phyloP scores from a whole-genome alignment of 2,329 filamentous ascomycete species.

The Leptographium lundbergii region DNA sequence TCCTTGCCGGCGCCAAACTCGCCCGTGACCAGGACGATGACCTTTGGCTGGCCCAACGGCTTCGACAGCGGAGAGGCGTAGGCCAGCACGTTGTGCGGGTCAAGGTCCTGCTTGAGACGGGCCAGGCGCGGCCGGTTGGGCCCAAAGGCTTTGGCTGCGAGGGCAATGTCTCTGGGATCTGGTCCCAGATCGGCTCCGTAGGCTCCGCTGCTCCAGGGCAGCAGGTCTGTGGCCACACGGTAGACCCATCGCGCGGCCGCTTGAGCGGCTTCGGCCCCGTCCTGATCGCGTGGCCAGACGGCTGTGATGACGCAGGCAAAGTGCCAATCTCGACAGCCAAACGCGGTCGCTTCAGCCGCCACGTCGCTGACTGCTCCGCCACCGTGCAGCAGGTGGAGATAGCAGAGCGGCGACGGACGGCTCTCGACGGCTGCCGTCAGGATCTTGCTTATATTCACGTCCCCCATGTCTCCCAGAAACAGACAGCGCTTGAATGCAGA shows the following conservation, averaged over 20 bases:
- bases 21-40: constrained; percentile 47
- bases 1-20: constrained; percentile 46
- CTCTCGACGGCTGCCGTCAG: constrained; percentile 32
- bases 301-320: constrained; percentile 53
- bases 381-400: constrained; percentile 50
- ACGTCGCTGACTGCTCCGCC: constrained; percentile 37
- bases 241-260: constrained; percentile 43
- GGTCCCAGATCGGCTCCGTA: constrained; percentile 52
- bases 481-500: constrained; percentile 53
- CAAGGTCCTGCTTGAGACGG: constrained; percentile 34
- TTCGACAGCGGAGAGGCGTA: constrained; percentile 42
- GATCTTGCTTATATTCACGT: constrained; percentile 17
- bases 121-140: constrained; percentile 35
- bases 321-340: constrained; percentile 51
- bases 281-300: constrained; percentile 43
- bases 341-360: constrained; percentile 35
- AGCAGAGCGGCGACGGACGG: constrained; percentile 41
- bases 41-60: constrained; percentile 4
- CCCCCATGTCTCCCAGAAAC: constrained; percentile 39
- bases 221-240: constrained; percentile 28
- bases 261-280: constrained; percentile 27
- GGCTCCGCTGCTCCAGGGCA: constrained; percentile 35
- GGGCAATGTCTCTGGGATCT: constrained; percentile 39
- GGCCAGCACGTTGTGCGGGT: constrained; percentile 37
- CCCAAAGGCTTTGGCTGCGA: constrained; percentile 45